phyloP scores from a whole-genome alignment of 208 protist genomes.

The Lotmaria passim region DNA sequence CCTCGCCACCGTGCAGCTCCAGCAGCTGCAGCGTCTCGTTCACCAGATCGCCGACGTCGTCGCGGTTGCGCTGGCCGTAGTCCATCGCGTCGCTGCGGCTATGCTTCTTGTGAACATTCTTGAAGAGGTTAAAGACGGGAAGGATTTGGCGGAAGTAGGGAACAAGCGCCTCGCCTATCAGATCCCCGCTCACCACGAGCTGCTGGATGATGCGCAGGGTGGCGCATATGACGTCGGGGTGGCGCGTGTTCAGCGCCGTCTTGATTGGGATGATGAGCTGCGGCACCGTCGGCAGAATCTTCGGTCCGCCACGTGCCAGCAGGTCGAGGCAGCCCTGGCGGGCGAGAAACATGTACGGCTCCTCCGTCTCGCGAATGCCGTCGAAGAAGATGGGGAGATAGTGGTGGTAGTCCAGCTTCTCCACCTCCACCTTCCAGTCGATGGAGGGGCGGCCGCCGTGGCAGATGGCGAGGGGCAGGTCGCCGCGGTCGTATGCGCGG shows the following conservation, averaged over 20 bases:
- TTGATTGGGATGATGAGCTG: conserved; percentile 99
- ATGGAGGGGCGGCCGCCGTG: conserved; percentile 88
- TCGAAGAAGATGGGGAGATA: conserved; percentile 99
- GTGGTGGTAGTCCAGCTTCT: conserved; percentile 99
- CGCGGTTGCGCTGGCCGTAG: conserved; percentile 96
- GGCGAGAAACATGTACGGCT: conserved; percentile 98
- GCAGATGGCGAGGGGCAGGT: conserved; percentile 97
- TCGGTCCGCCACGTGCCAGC: conserved; percentile 94
- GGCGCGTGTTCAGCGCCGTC: conserved; percentile 98
- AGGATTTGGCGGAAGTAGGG: conserved; percentile 99
- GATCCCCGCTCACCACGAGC: conserved; percentile 95
- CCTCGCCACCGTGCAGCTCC: conserved; percentile 92
- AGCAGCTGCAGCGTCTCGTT: conserved; percentile 97
- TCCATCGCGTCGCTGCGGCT: conserved; percentile 96
- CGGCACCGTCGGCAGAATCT: conserved; percentile 98
- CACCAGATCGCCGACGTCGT: conserved; percentile 97
- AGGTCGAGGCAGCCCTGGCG: conserved; percentile 96
- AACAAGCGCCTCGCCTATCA: conserved; percentile 98
- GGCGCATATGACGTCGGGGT: conserved; percentile 97
- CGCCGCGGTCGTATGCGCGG: conserved; percentile 98
- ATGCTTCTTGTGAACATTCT: conserved; percentile 92
- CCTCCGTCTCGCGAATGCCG: conserved; percentile 97
- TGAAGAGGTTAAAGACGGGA: conserved; percentile 99
- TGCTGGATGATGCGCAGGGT: conserved; percentile 97
- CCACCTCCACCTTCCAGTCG: conserved; percentile 98